Conservation (phyloP, 495 filamentous ascomycete species). For the Hypoxylon trugodes region DNA sequence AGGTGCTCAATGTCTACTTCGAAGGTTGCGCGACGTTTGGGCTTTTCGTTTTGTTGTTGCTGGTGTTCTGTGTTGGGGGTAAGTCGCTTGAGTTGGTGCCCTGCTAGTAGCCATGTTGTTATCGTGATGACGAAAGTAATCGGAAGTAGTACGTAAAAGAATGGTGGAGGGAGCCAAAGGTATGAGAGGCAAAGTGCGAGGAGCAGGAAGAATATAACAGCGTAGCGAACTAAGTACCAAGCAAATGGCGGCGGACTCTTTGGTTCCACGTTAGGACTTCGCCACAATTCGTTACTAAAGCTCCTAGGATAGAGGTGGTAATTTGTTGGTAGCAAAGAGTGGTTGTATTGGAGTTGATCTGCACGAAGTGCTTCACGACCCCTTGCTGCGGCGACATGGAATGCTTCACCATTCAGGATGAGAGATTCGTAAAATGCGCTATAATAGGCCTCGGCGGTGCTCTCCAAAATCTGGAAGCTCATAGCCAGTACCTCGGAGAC, state of each 20-base stretch:
- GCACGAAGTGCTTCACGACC: background rate
- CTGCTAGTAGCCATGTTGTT: background rate
- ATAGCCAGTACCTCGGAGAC: background rate
- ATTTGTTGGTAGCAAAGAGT: background rate
- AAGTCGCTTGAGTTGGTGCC: background rate
- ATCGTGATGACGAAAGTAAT: background rate
- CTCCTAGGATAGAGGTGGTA: background rate
- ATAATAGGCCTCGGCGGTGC: slow-evolving; percentile 1
- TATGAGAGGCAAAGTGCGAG: background rate
- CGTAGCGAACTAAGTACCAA: background rate
- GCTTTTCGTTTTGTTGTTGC: background rate
- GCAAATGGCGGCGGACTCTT: background rate
- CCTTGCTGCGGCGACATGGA: background rate
- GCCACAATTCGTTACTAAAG: slow-evolving; percentile 8
- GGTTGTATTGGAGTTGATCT: background rate
- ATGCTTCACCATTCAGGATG: background rate
- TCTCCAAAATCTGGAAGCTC: slow-evolving; percentile 8
- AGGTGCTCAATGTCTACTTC: slow-evolving; percentile 6
- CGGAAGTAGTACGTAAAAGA: background rate
- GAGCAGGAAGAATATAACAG: background rate
- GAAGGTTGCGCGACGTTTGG: background rate
- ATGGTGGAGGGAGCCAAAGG: background rate
- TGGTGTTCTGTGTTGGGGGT: background rate
- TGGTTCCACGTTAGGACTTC: background rate
- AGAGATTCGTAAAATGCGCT: slow-evolving; percentile 5